Conservation (phyloP, 257 asterid species). For the Capsicum pubescens region DNA sequence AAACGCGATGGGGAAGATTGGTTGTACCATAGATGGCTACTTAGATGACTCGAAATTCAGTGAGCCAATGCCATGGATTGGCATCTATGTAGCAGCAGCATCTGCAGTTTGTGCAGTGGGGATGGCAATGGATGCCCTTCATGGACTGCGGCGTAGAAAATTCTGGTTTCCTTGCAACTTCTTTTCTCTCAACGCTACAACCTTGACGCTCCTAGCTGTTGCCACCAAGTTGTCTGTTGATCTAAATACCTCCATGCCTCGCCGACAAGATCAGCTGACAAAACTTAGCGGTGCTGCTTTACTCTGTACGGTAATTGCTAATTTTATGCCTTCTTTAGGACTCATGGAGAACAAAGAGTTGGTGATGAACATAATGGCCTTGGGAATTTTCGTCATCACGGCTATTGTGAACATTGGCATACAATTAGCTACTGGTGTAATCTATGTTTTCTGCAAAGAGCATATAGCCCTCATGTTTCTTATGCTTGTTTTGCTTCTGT, state of each 20-base stretch:
- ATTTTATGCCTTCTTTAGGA: slow-evolving; percentile 79
- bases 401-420: slow-evolving; percentile 68
- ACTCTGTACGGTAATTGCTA: slow-evolving; percentile 63
- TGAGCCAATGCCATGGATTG: slow-evolving; percentile 79
- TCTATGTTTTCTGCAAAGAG: slow-evolving; percentile 64
- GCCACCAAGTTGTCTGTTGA: slow-evolving; percentile 82
- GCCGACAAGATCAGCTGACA: slow-evolving; percentile 63
- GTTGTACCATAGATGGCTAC: slow-evolving; percentile 52
- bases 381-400: slow-evolving; percentile 67
- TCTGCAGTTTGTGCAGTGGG: slow-evolving; percentile 67
- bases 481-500: slow-evolving; percentile 56
- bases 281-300: slow-evolving; percentile 74
- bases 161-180: slow-evolving; percentile 76
- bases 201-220: slow-evolving; percentile 63
- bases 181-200: slow-evolving; percentile 85
- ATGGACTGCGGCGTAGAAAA: slow-evolving; percentile 49
- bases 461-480: slow-evolving; percentile 51
- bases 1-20: slow-evolving; percentile 13
- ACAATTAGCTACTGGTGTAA: slow-evolving; percentile 75
- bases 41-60: slow-evolving; percentile 57
- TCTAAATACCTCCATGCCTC: slow-evolving; percentile 81
- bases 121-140: slow-evolving; percentile 57
- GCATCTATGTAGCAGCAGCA: slow-evolving; percentile 63
- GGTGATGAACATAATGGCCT: slow-evolving; percentile 66
- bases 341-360: slow-evolving; percentile 64